Evolutionary conservation across 306 rosid species (phyloP), one percentile per base, ranked within the genome.

Genomic region (Citrullus mucosospermus): DNA sequence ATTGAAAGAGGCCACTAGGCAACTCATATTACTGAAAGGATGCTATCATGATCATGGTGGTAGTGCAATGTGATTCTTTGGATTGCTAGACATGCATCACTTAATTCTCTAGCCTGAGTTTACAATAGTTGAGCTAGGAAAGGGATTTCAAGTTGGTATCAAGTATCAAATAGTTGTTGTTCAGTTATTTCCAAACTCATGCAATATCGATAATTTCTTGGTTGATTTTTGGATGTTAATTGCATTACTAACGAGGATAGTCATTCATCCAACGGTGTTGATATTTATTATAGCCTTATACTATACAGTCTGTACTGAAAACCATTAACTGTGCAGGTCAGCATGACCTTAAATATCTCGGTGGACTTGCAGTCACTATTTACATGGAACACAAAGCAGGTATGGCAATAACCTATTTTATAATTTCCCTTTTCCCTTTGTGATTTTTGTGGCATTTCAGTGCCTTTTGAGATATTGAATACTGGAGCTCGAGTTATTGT

Each of bases 361-460:
- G 91, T 87, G 20, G 93, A 91, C 85, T 86, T 91, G 62, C 96
- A 89, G 86, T 86, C 96, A 18, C 85, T 91, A 76, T 91, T 91
- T 85, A 91, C 93, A 3, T 91, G 96, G 93, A 91, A 89, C 81
- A 91, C 96, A 25, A 91, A 91, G 81, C 90, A 89, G 93, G 96
- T 91, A 85, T 22, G 75, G 77, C 73, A 58, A 76, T 48, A 13
- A 41, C 66, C 56, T 59, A 54, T 50, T 76, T 57, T 18, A 11
- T 28, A n/a, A 60, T 20, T 43, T 53, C 1, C 22, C 34, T 75
- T n/a, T 36, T 41, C 61, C 6, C 60, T 4, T 38, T 38, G 22
- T 38, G 25, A 16, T 14, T 58, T 76, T 58, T 76, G 69, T 56
- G 55, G 13, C 48, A 25, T 7, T 72, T 72, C 8, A 4, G 50